Evolutionary conservation across 768 basidiomycete genomes (phyloP).

Genomic region (Tricholoma terreum): DNA sequence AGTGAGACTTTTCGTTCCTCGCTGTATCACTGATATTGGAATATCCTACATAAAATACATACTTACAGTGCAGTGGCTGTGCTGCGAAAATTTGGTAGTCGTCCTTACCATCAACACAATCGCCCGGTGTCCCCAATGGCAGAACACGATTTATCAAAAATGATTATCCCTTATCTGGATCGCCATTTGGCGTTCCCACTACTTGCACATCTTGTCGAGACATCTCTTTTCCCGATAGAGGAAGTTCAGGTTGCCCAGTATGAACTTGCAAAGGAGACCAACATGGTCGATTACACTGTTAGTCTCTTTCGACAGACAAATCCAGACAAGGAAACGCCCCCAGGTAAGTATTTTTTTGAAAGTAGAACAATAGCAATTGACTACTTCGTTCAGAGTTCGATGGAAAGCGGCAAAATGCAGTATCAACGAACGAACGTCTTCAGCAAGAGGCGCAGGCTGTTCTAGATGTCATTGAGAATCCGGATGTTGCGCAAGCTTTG

Average conservation of each 20-base stretch:
- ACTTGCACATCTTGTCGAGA: conserved; percentile 81
- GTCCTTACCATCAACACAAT: not conserved
- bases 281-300: conserved; percentile 95
- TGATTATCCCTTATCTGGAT: conserved; percentile 89
- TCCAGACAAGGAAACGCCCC: conserved; percentile 65
- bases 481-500: conserved; percentile 90
- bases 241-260: conserved; percentile 90
- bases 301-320: conserved; percentile 76
- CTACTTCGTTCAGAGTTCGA: conserved; percentile 63
- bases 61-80: conserved; percentile 8
- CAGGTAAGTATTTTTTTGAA: conserved; percentile 43
- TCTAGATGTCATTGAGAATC: conserved; percentile 93
- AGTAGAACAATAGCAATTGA: not conserved
- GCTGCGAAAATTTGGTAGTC: conserved; percentile 5
- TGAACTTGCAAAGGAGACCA: conserved; percentile 95
- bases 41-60: too few relatives aligned
- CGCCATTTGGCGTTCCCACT: conserved; percentile 93
- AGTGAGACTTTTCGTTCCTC: too few relatives aligned
- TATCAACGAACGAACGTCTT: conserved; percentile 79
- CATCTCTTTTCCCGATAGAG: conserved; percentile 68
- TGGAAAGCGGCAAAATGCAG: conserved; percentile 75
- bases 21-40: too few relatives aligned
- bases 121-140: conserved; percentile 47
- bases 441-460: conserved; percentile 91
- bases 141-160: conserved; percentile 88